Conservation (phyloP, 2,329 filamentous ascomycete species). For the Neospermospora avenae region DNA sequence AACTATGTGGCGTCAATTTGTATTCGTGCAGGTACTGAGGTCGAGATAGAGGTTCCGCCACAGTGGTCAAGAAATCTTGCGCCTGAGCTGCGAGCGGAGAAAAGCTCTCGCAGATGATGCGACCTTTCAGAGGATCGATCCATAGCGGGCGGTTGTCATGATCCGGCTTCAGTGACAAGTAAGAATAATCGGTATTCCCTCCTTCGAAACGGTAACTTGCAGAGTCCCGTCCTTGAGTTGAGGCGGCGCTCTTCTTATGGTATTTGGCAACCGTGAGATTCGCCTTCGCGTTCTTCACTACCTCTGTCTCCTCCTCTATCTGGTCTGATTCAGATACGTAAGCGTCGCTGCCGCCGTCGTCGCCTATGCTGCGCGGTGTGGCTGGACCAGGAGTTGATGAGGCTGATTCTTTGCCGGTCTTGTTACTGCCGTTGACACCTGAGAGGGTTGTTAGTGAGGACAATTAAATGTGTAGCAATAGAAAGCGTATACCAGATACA, state of each 20-base stretch:
- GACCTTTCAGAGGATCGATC: constrained; percentile 84
- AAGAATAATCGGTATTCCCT: constrained; percentile 64
- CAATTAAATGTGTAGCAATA: constrained; percentile 25
- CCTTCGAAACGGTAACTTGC: constrained; percentile 35
- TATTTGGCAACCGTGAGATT: constrained; percentile 48
- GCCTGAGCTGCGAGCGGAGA: constrained; percentile 81
- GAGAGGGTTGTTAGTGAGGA: constrained; percentile 35
- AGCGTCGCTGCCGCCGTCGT: constrained; percentile 50
- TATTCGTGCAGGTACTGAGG: constrained; percentile 94
- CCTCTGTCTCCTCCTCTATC: constrained; percentile 49
- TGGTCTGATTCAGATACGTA: constrained; percentile 28
- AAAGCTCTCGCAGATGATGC: constrained; percentile 93
- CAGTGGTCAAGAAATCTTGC: constrained; percentile 92
- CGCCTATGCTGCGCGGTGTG: constrained; percentile 57
- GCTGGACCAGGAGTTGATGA: constrained; percentile 58
- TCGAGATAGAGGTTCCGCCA: constrained; percentile 87
- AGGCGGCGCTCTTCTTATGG: constrained; percentile 20
- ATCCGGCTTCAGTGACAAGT: constrained; percentile 79
- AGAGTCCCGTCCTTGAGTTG: constrained; percentile 27
- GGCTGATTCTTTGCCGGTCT: constrained; percentile 54
- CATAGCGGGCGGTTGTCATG: constrained; percentile 87
- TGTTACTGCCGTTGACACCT: constrained; percentile 47
- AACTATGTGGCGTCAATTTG: constrained; percentile 81
- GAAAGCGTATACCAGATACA: constrained; percentile 43
- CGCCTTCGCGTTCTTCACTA: constrained; percentile 56